Conservation (phyloP, 768 basidiomycete species). For the Collybia sordida region DNA sequence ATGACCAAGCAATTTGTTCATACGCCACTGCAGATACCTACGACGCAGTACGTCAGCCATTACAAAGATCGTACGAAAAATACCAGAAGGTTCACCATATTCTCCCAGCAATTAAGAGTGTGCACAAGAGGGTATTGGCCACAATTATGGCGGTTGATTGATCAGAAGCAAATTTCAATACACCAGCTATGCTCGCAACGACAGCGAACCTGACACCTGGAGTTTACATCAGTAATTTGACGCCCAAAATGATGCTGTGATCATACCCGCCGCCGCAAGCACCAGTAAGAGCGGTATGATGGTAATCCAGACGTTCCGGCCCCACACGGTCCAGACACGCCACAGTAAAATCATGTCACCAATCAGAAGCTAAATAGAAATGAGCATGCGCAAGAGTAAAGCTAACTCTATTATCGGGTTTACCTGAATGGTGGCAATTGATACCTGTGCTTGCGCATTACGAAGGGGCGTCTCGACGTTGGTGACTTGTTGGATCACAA, state of each 20-base stretch:
- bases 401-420: no score
- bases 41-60: no score
- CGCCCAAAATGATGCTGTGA: not conserved
- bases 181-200: not conserved
- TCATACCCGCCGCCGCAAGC: not conserved
- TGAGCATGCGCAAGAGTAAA: no score
- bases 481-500: not conserved
- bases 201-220: no score
- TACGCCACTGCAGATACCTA: not conserved
- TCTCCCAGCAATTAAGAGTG: not conserved
- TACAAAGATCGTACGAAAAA: not conserved
- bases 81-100: not conserved
- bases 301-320: not conserved
- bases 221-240: no score
- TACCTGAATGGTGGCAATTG: not conserved
- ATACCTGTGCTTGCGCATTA: not conserved
- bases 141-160: not conserved
- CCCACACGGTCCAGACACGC: not conserved
- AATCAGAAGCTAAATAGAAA: not conserved
- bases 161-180: not conserved
- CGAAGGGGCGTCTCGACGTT: not conserved
- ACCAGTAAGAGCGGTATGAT: not conserved
- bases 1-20: not conserved
- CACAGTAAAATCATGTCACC: not conserved
- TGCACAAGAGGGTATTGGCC: not conserved